phyloP scores from a whole-genome alignment of 1,284 basidiomycete genomes.

The Retiboletus fuscus region DNA sequence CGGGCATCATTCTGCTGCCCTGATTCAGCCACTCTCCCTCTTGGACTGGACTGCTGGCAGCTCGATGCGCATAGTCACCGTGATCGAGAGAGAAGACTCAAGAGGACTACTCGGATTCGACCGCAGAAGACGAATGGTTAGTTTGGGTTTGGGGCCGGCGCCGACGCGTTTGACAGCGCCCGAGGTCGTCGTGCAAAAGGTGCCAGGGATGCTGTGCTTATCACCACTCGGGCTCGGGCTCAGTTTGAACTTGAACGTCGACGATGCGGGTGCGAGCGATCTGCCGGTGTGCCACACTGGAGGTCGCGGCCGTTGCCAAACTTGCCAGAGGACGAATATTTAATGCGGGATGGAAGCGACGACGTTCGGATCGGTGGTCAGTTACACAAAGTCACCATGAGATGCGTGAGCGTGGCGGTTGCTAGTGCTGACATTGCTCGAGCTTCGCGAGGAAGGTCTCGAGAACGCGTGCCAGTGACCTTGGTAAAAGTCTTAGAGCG shows the following conservation, averaged over 20 bases:
- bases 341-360: slow-evolving; percentile 2
- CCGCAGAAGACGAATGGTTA: neutral
- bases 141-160: neutral
- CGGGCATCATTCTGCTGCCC: slow-evolving; percentile 47
- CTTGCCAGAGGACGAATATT: slow-evolving; percentile 38
- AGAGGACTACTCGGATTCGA: neutral
- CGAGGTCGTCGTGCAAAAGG: slow-evolving; percentile 9
- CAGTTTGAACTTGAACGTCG: slow-evolving; percentile 6
- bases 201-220: slow-evolving; percentile 16
- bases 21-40: slow-evolving; percentile 54
- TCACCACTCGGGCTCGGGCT: too few species aligned
- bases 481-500: too few species aligned
- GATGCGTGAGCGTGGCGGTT: neutral
- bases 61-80: neutral
- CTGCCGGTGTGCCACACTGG: slow-evolving; percentile 44
- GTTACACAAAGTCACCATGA: slow-evolving; percentile 8
- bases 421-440: neutral
- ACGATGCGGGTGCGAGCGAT: neutral
- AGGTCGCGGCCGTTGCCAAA: slow-evolving; percentile 24
- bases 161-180: slow-evolving; percentile 14
- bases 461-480: too few species aligned
- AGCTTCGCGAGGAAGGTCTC: neutral
- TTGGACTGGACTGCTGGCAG: slow-evolving; percentile 44
- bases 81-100: neutral
- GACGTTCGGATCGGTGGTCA: too few species aligned